Evolutionary conservation across 1,284 basidiomycete species (phyloP).

Genomic region (Laetiporus sulphureus): DNA sequence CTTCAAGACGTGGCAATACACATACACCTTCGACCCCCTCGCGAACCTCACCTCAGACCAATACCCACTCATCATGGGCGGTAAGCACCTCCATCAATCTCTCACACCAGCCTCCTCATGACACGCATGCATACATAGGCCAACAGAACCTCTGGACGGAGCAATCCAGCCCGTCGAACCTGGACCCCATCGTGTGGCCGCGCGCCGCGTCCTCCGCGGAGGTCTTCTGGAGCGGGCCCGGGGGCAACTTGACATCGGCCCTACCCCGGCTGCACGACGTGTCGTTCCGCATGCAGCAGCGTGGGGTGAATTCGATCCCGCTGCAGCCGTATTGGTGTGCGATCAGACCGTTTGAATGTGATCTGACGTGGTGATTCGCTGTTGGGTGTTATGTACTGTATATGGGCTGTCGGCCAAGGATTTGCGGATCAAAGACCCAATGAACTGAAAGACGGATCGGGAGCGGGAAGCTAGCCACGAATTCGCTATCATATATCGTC

Average conservation of each 20-base stretch:
- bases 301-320: slow-evolving; percentile 61
- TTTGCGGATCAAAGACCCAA: too few species aligned
- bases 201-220: slow-evolving; percentile 75
- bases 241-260: slow-evolving; percentile 50
- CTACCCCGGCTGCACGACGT: slow-evolving; percentile 75
- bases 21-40: slow-evolving; percentile 71
- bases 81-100: slow-evolving; percentile 29
- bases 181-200: slow-evolving; percentile 76
- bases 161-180: slow-evolving; percentile 63
- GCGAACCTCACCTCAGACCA: slow-evolving; percentile 47
- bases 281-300: slow-evolving; percentile 58
- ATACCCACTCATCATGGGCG: slow-evolving; percentile 59
- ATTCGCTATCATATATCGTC: too few species aligned
- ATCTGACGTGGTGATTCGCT: slow-evolving; percentile 31
- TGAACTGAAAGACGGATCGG: too few species aligned
- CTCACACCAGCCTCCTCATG: slow-evolving; percentile 11
- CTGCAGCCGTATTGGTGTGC: slow-evolving; percentile 84
- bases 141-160: slow-evolving; percentile 77
- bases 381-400: too few species aligned
- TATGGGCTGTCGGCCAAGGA: too few species aligned
- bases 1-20: slow-evolving; percentile 72
- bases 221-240: slow-evolving; percentile 74
- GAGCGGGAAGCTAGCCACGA: too few species aligned
- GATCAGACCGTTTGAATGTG: slow-evolving; percentile 56
- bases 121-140: slow-evolving; percentile 33